phyloP scores from a whole-genome alignment of 2,329 filamentous ascomycete genomes.

The Penicillium occitanis region DNA sequence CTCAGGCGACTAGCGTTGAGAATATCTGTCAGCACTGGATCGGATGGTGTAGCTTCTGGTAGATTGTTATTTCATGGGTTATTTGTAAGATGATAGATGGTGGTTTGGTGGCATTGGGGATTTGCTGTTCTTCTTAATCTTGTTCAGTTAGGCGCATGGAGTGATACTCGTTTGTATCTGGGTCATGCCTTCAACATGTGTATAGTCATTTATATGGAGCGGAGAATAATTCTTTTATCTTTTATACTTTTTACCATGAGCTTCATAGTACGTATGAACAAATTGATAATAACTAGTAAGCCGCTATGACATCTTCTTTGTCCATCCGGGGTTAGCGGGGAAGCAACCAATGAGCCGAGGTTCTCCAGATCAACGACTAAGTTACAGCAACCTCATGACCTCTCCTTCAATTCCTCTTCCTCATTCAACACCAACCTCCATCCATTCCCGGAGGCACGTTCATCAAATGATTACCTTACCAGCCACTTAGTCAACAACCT shows the following conservation, averaged over 20 bases:
- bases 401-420: neutral
- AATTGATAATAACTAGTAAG: neutral
- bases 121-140: constrained; percentile 14
- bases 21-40: constrained; percentile 99
- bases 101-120: constrained; percentile 2
- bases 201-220: constrained; percentile 9
- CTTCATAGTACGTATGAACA: neutral
- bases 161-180: neutral
- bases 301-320: neutral
- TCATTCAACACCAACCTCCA: neutral
- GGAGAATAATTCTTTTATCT: neutral
- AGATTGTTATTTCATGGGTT: constrained; percentile 22
- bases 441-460: neutral
- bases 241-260: neutral
- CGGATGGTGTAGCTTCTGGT: constrained; percentile 99
- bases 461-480: neutral
- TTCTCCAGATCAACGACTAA: neutral
- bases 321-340: constrained; percentile 15
- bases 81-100: constrained; percentile 11
- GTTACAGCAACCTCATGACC: neutral
- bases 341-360: constrained; percentile 12
- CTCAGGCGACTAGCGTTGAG: constrained; percentile 89
- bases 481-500: neutral
- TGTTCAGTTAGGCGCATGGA: constrained; percentile 14
- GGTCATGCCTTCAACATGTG: constrained; percentile 3